Conservation (phyloP, 2,329 filamentous ascomycete species). For the Pseudogymnoascus sp. region DNA sequence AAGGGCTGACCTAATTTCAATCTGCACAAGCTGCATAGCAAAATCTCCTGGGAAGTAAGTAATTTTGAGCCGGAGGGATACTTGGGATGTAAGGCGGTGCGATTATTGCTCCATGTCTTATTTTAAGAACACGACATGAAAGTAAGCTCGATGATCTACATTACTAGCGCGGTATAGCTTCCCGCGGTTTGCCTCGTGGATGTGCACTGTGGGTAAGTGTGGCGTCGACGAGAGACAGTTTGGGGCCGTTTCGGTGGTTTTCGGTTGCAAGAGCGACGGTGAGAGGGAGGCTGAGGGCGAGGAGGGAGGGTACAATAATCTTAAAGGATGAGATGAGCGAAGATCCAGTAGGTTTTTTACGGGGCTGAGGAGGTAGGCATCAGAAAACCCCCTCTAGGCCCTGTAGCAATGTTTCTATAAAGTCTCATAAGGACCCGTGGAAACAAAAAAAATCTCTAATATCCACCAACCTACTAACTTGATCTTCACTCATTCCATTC, state of each 20-base stretch:
- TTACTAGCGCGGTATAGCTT: background rate
- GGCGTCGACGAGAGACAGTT: background rate
- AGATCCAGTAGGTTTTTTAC: background rate
- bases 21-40: background rate
- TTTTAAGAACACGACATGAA: background rate
- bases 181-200: background rate
- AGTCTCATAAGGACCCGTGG: background rate
- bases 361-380: background rate
- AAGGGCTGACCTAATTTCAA: background rate
- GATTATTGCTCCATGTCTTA: background rate
- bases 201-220: background rate
- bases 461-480: background rate
- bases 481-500: background rate
- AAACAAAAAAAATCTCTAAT: background rate
- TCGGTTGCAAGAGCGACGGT: background rate
- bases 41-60: background rate
- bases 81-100: background rate
- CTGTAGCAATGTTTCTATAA: background rate
- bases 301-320: background rate
- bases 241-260: background rate
- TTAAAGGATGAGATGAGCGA: background rate
- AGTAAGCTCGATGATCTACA: background rate
- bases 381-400: background rate
- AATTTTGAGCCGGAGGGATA: background rate
- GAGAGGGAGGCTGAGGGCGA: background rate